Evolutionary conservation across 1,284 basidiomycete genomes (phyloP), one percentile per base, ranked within the genome.

Genomic region (Mycosarcoma maydis): DNA sequence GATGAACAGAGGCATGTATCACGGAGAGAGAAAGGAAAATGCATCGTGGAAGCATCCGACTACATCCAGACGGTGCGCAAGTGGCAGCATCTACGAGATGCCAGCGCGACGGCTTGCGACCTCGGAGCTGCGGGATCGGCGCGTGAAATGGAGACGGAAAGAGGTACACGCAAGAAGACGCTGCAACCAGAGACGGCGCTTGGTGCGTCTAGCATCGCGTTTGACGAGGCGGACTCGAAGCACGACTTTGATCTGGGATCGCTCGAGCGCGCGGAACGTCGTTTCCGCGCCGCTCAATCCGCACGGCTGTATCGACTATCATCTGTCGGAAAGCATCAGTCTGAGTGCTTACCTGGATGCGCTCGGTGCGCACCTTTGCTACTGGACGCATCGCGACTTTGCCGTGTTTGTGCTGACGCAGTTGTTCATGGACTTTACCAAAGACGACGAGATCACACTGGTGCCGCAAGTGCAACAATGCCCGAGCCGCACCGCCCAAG

Each of bases 261-360:
- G 22, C 67, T 70, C 24, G 67, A 70, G 24, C 47, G 61, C 16
- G 67, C 52, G 17, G 60, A 70, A 41, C 45, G 67, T 13, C 45
- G 75, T 2, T 80, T 80, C 68, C 59, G 58, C 6, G 78, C 78
- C 1, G n/a, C 70, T 80, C 16, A 80, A 80, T 36, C 72, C 76
- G 20, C 72, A 80, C 40, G 78, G 78, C 2, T 75, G 75, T 43
- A 71, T 80, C 48, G 78, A 80, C 50, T 80, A 73, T 52, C 51
- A 67, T 10, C 42, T 67, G 5, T 70, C 59, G 16, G 60, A 50
- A 6, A 53, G 38, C 24, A 64, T 69, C 45, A 60, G 57, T 14
- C 37, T 73, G 6, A 73, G 68, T 44, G 61, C 64, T 22, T 73
- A 75, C 30, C 40, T 73, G 27, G 76, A 80, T 43, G 76, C 77